A percentile compares a stretch with the other conserved stretches of the same genome.
These are phyloP conservation scores for Apiospora phragmitis DNA, from an alignment of 2,329 filamentous ascomycete genomes.

Conservation along the genomic window DNA sequence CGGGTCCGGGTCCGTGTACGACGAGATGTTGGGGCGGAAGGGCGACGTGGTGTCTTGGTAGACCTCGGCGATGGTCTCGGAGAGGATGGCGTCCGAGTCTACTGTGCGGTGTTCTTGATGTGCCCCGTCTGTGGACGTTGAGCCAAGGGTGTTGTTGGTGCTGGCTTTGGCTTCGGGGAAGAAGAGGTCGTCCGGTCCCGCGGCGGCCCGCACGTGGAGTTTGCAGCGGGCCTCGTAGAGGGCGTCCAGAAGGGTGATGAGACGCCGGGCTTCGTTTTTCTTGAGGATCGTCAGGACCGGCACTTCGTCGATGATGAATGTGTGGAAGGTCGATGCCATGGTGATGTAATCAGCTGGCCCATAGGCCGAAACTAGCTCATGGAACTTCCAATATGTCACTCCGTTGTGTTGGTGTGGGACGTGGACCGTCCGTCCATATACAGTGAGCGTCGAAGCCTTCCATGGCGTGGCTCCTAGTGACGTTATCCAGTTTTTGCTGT, in stretches of 20 bases:
- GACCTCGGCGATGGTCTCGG: constrained; percentile 70
- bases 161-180: constrained; percentile 61
- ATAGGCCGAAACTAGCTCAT: constrained; percentile 65
- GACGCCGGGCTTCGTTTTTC: constrained; percentile 79
- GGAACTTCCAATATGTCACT: constrained; percentile 66
- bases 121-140: constrained; percentile 38
- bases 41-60: constrained; percentile 77
- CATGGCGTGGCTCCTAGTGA: constrained; percentile 34
- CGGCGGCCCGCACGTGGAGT: constrained; percentile 66
- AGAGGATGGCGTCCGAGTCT: constrained; percentile 54
- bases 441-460: constrained; percentile 44
- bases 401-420: constrained; percentile 61
- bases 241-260: constrained; percentile 80
- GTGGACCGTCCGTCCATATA: constrained; percentile 64
- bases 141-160: constrained; percentile 26
- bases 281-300: constrained; percentile 66
- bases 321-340: constrained; percentile 77
- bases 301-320: constrained; percentile 70
- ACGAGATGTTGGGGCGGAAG: constrained; percentile 77
- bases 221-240: constrained; percentile 82
- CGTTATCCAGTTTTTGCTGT: constrained; percentile 15
- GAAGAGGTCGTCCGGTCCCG: constrained; percentile 72
- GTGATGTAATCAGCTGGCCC: constrained; percentile 84
- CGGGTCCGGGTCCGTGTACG: constrained; percentile 55
- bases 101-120: constrained; percentile 18